phyloP scores from a whole-genome alignment of 495 filamentous ascomycete genomes.

The Immersiella caudata region DNA sequence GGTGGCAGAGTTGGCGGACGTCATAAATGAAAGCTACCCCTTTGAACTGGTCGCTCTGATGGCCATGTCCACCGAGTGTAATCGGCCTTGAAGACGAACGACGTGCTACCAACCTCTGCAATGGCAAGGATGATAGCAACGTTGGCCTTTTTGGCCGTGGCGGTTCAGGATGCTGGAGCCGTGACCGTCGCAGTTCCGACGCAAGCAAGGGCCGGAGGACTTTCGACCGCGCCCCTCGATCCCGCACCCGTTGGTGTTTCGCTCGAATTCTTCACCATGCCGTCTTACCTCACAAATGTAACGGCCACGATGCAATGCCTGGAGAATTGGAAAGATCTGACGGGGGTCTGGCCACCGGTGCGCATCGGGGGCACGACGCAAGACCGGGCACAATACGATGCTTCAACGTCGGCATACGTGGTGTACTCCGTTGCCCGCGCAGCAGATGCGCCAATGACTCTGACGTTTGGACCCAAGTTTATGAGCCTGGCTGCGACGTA shows the following conservation, averaged over 20 bases:
- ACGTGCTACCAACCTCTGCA: not conserved
- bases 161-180: slow-evolving; percentile 23
- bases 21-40: not conserved
- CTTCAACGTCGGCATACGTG: slow-evolving; percentile 52
- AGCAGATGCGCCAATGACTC: slow-evolving; percentile 53
- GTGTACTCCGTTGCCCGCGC: slow-evolving; percentile 58
- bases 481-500: slow-evolving; percentile 57
- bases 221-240: slow-evolving; percentile 44
- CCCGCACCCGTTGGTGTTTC: slow-evolving; percentile 58
- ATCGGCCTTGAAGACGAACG: not conserved
- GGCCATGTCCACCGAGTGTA: no score
- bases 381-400: slow-evolving; percentile 59
- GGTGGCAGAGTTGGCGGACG: not conserved
- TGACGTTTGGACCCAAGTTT: slow-evolving; percentile 62
- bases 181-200: slow-evolving; percentile 41
- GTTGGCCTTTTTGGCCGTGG: slow-evolving; percentile 21
- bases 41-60: slow-evolving; percentile 10
- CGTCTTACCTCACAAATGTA: slow-evolving; percentile 59
- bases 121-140: slow-evolving; percentile 11
- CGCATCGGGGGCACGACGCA: slow-evolving; percentile 62
- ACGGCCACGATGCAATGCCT: slow-evolving; percentile 58
- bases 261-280: slow-evolving; percentile 65
- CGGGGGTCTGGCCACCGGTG: slow-evolving; percentile 59
- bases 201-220: slow-evolving; percentile 34
- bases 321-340: slow-evolving; percentile 56